Percentiles rank a stretch among this genome's conserved stretches.
Conservation (phyloP, 164 flowering plant genomes). For the Macadamia integrifolia region DNA sequence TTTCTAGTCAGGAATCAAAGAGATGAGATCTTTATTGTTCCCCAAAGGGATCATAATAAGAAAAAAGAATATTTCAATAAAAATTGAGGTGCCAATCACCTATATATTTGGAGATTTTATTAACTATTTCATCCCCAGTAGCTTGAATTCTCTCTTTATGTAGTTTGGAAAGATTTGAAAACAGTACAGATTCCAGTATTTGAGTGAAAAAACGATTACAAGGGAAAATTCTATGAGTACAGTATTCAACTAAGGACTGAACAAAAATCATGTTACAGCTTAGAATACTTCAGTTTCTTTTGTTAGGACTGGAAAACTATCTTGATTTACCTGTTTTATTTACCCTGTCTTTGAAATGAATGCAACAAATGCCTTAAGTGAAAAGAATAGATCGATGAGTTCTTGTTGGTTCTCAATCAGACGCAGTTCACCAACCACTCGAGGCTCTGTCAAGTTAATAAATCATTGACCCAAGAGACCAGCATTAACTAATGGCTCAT, state of each 20-base stretch:
- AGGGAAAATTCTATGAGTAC: neutral
- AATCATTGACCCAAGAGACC: neutral
- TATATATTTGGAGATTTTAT: neutral
- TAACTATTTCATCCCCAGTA: neutral
- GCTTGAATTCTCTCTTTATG: neutral
- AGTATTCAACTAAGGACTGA: neutral
- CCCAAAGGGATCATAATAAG: neutral
- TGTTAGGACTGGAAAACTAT: neutral
- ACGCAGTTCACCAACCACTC: conserved; percentile 57
- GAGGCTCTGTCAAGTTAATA: conserved; percentile 43
- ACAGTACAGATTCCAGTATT: neutral
- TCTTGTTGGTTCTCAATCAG: conserved; percentile 11
- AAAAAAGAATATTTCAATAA: neutral
- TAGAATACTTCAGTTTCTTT: neutral
- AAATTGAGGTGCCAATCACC: neutral
- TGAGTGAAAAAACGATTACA: neutral
- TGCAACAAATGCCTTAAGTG: neutral
- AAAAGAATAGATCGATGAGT: neutral
- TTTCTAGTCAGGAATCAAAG: too few species aligned
- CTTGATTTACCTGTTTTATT: neutral
- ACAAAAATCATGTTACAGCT: neutral
- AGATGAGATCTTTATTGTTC: too few species aligned
- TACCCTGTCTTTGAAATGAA: conserved; percentile 1
- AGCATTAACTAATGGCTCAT: neutral
- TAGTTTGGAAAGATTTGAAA: neutral